Base-by-base conservation (phyloP, 192 early-diverging fungal genomes). In the Entomortierella lignicola region DNA sequence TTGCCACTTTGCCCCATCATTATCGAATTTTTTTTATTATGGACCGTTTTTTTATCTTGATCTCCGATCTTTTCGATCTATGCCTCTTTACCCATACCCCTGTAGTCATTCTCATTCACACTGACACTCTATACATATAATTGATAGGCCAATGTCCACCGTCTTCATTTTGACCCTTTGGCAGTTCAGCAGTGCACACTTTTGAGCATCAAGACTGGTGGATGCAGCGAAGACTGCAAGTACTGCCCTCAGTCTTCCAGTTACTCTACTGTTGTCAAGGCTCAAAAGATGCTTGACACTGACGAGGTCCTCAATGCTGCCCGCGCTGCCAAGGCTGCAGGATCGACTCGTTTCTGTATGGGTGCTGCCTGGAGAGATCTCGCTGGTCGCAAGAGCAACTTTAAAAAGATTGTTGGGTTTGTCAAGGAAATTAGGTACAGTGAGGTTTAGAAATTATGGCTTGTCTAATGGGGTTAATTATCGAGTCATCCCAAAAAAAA, bases 361-460 rank as follows among this genome's bases (percentile, higher is more conserved):
- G 93, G 93, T 61, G 92, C 93, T 61, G 93, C 93, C 21, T 94
- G 93, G 93, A 84, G 93, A 71, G 92, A 93, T 71, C 66, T 93
- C 42, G 81, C 89, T 27, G 93, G 93, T 43, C 88, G 93, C 47
- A 94, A 93, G 81, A 88, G 86, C 66, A 93, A 94, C 89, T 92
- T 94, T 81, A 92, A 91, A 55, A 88, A 89, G 70, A 92, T 94
- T 82, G 67, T 91, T 23, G 75, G 81, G 50, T 90, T 92, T 69
- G 91, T 94, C 43, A 87, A 85, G 50, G 91, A 93, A 67, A 93
- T 94, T 81, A 87, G 89, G 88, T 91, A 80, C 65, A 73, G 53
- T 34, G 21, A 23, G 4, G 30, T 42, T 44, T 23, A 4, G 7
- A 42, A 32, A 23, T 32, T 62, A 25, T 62, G 26, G 47, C 34